Conservation (phyloP, 306 rosid genomes). For the Hylodesmum podocarpum region DNA sequence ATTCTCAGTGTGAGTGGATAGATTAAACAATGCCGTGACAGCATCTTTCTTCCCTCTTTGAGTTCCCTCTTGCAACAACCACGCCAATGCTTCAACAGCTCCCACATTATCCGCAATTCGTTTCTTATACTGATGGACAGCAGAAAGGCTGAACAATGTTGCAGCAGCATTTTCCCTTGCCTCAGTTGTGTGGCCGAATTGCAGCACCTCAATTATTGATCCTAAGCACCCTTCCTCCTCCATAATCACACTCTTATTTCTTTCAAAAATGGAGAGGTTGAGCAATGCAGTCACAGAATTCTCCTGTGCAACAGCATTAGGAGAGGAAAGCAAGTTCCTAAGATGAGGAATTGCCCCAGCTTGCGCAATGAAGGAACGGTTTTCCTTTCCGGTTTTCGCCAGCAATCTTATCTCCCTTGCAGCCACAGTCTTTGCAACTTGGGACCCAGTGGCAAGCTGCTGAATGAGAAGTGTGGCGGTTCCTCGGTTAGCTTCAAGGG, state of each 20-base stretch:
- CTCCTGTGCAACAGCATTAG: slow-evolving; percentile 72
- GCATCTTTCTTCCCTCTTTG: slow-evolving; percentile 87
- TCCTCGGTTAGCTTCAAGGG: slow-evolving; percentile 64
- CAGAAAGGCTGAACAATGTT: slow-evolving; percentile 83
- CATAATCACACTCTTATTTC: slow-evolving; percentile 74
- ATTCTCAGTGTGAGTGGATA: slow-evolving; percentile 74
- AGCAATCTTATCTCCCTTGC: slow-evolving; percentile 77
- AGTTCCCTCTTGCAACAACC: slow-evolving; percentile 66
- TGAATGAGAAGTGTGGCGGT: slow-evolving; percentile 61
- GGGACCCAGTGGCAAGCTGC: slow-evolving; percentile 62
- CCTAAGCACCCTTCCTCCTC: slow-evolving; percentile 73
- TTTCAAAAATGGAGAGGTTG: slow-evolving; percentile 71
- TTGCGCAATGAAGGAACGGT: slow-evolving; percentile 80
- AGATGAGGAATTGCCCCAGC: slow-evolving; percentile 88
- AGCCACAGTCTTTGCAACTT: slow-evolving; percentile 65
- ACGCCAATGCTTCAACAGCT: slow-evolving; percentile 75
- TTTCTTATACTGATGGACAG: slow-evolving; percentile 79
- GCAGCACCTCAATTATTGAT: slow-evolving; percentile 64
- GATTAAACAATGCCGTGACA: slow-evolving; percentile 76
- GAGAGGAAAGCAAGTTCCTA: slow-evolving; percentile 53
- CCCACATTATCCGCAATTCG: slow-evolving; percentile 70
- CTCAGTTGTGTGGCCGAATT: slow-evolving; percentile 71
- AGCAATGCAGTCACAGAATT: slow-evolving; percentile 89
- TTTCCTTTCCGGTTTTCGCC: slow-evolving; percentile 81
- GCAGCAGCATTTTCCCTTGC: slow-evolving; percentile 93